A percentile compares a stretch with the other conserved stretches of the same genome.
phyloP scores from a whole-genome alignment of 1,284 basidiomycete genomes.

The Cutaneotrichosporon daszewskae region DNA sequence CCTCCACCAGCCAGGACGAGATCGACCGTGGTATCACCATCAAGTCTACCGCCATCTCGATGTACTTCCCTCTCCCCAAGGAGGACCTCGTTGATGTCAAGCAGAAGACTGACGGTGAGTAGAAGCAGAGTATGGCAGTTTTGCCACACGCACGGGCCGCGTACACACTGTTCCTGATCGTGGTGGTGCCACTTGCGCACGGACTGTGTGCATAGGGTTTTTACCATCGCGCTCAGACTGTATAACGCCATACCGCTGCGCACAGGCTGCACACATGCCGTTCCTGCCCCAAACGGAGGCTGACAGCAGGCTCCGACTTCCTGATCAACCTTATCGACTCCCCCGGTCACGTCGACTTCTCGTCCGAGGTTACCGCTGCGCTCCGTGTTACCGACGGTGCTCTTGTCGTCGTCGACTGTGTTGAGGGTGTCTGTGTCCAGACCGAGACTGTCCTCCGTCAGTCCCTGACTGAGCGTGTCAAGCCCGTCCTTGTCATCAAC shows the following conservation, averaged over 20 bases:
- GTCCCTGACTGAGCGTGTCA: conserved; percentile 96
- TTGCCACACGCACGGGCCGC: too few relatives aligned
- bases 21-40: conserved; percentile 99
- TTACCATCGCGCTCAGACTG: too few relatives aligned
- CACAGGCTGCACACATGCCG: too few relatives aligned
- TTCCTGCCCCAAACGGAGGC: neutral
- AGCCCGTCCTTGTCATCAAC: conserved; percentile 99
- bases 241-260: too few relatives aligned
- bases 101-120: conserved; percentile 82
- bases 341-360: conserved; percentile 99
- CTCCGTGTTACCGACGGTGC: conserved; percentile 99
- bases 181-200: too few relatives aligned
- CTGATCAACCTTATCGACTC: conserved; percentile 99
- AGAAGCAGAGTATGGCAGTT: too few relatives aligned
- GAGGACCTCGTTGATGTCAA: conserved; percentile 79
- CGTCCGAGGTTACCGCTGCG: conserved; percentile 98
- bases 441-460: conserved; percentile 99
- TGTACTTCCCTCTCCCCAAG: conserved; percentile 97
- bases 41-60: conserved; percentile 99
- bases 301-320: conserved; percentile 75
- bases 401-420: conserved; percentile 97
- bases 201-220: too few relatives aligned
- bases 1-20: conserved; percentile 71
- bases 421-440: conserved; percentile 99
- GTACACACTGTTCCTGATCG: too few relatives aligned